A percentile compares a stretch with the other conserved stretches of the same genome.
Conservation (phyloP, 2,329 filamentous ascomycete genomes). For the Mycogone perniciosa region DNA sequence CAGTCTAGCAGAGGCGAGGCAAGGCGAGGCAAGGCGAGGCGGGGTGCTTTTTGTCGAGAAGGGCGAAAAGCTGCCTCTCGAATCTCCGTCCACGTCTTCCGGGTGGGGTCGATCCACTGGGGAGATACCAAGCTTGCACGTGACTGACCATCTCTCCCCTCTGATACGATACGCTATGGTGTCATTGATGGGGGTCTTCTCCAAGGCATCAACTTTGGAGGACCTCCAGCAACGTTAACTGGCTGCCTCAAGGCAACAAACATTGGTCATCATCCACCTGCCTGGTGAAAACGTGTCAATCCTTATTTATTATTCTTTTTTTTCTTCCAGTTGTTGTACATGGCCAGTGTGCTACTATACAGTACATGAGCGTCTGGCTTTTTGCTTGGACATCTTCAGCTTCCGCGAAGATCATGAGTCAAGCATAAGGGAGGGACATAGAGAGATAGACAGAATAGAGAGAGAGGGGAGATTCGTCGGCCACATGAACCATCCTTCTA, state of each 20-base stretch:
- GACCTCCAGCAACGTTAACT: neutral
- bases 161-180: neutral
- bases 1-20: neutral
- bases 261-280: neutral
- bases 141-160: neutral
- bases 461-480: constrained; percentile 28
- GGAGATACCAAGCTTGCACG: constrained; percentile 2
- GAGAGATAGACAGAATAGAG: constrained; percentile 17
- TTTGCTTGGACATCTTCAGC: constrained; percentile 14
- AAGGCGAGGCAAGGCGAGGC: neutral
- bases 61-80: neutral
- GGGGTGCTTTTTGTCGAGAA: neutral
- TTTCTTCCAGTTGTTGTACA: constrained; percentile 11
- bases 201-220: constrained; percentile 1
- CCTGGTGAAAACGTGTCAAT: constrained; percentile 9
- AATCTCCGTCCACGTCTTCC: neutral
- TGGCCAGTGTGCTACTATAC: constrained; percentile 27
- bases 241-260: constrained; percentile 10
- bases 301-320: constrained; percentile 3
- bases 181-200: neutral
- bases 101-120: constrained; percentile 2
- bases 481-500: constrained; percentile 24
- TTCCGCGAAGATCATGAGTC: constrained; percentile 7
- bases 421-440: neutral
- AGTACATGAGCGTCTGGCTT: constrained; percentile 13